Base-by-base conservation (phyloP, 129 eudicot species). In the Arctium lappa region DNA sequence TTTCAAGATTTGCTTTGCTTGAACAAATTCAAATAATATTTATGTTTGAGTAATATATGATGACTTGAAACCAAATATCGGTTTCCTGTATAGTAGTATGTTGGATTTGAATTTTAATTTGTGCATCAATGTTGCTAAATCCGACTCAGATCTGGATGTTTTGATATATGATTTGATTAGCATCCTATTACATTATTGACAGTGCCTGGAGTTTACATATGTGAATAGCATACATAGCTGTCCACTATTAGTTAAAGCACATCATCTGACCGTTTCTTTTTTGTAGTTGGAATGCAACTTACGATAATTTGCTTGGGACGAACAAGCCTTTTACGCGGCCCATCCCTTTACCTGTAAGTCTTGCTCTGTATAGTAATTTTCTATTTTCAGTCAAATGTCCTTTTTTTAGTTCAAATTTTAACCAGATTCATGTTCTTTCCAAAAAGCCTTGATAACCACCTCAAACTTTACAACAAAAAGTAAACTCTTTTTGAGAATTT, bases 341-440 rank as follows among this genome's bases (percentile, higher is more conserved):
- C 1, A 89, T 94, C 73, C 96, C 97, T 76, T 89, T 94, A 9
- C 83, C 92, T 39, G 98, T 94, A 88, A 90, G 98, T 88, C 71
- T 77, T 48, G 4, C 68, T 70, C 6, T 56, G 22, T 5, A 13
- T 9, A 6, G 12, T 27, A 13, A 37, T 44, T 31, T 16, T 78
- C 46, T 8, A 27, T 22, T 22, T 22, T 22, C 27, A 22, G 7
- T 65, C 56, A 9, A 16, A 27, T 79, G 68, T 68, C 8, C 27
- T 34, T 46, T 3, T 53, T 37, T 40, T 15, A 68, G 9, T 42
- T 44, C 12, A 46, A 75, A 29, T 5, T 74, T 27, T 37, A 3
- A 73, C 27, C 71, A 38, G 66, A 15, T 53, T 10, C 3, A 29
- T 6, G 12, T 27, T 65, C 33, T 65, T 22, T 18, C 3, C 7